Conservation (phyloP, 202 grass and related monocot species). For the Setaria italica region DNA sequence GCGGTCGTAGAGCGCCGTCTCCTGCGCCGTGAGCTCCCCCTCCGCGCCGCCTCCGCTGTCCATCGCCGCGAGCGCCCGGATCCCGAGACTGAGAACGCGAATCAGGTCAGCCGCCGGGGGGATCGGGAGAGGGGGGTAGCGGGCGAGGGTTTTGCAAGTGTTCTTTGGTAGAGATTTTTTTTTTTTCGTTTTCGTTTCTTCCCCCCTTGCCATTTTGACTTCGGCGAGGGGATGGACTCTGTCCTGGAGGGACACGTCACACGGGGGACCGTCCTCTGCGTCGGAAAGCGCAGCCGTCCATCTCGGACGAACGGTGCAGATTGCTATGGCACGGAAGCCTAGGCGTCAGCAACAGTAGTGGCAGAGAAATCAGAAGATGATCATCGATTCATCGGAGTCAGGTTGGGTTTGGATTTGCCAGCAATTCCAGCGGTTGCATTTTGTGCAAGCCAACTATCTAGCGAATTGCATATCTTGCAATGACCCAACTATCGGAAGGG, state of each 20-base stretch:
- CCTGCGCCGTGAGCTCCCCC: constrained; percentile 85
- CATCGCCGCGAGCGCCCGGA: constrained; percentile 42
- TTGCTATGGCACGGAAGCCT: background rate
- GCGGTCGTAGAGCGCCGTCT: constrained; percentile 96
- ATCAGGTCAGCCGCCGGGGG: constrained; percentile 19
- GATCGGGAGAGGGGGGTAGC: background rate
- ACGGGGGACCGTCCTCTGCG: background rate
- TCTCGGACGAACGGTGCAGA: background rate
- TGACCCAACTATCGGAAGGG: background rate
- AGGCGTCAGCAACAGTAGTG: background rate
- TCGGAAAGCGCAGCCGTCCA: background rate
- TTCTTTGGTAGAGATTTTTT: background rate
- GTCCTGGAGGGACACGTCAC: background rate
- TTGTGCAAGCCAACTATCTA: background rate
- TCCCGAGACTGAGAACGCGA: constrained; percentile 39
- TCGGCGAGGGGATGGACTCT: background rate
- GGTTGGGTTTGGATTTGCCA: no score
- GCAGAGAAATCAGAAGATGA: background rate
- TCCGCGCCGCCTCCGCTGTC: constrained; percentile 34
- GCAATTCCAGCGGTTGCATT: background rate
- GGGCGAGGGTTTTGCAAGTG: constrained; percentile 19
- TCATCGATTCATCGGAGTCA: background rate
- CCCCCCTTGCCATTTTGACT: background rate
- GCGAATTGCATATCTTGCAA: background rate
- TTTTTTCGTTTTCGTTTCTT: background rate